Percentiles rank a stretch among this genome's conserved stretches.
Evolutionary conservation across 805 yeast genomes (phyloP).

Genomic region (Lipomyces spencermartinsiae): DNA sequence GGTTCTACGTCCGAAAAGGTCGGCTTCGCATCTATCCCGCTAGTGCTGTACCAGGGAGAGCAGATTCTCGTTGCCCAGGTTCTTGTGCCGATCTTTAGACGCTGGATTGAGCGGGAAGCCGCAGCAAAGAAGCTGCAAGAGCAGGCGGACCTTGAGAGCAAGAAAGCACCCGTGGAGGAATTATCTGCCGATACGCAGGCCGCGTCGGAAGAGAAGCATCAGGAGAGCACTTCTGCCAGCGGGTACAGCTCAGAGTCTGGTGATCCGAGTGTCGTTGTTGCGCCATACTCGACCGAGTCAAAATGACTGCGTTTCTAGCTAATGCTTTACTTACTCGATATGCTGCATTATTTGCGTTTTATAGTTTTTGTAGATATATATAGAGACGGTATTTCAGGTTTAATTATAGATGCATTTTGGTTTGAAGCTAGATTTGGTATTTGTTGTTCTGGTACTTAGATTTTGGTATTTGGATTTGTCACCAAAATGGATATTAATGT

Average conservation of each 20-base stretch:
- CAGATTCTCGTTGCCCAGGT: conserved; percentile 85
- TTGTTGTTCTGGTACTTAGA: not conserved
- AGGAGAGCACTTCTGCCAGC: not conserved
- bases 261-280: not conserved
- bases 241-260: not conserved
- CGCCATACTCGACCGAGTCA: not conserved
- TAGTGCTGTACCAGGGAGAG: conserved; percentile 85
- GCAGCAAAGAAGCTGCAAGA: conserved; percentile 10
- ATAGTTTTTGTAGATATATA: not conserved
- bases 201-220: conserved; percentile 1
- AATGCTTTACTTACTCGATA: too few relatives aligned
- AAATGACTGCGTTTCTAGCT: not conserved
- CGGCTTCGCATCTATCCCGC: conserved; percentile 77
- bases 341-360: not conserved
- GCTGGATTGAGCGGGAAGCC: conserved; percentile 59
- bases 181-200: not conserved
- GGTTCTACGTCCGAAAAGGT: conserved; percentile 62
- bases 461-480: not conserved
- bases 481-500: not conserved
- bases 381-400: not conserved
- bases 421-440: not conserved
- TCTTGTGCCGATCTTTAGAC: conserved; percentile 66
- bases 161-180: not conserved
- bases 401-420: not conserved
- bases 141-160: conserved; percentile 11